These are phyloP conservation scores for Glycine soja DNA, from an alignment of 306 rosid genomes.

Conservation along the genomic window DNA sequence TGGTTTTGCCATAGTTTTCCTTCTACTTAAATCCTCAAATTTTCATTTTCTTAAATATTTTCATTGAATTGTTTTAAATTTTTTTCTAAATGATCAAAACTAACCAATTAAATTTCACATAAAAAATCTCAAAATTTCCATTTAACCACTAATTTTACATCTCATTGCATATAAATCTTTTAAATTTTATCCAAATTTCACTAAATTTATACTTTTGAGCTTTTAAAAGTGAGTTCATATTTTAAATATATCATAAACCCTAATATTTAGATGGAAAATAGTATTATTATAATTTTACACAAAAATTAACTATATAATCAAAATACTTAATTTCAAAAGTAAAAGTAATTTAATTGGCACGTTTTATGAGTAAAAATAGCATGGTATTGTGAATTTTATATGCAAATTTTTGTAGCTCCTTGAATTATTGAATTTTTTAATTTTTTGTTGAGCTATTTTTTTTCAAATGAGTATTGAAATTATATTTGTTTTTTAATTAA, in stretches of 20 bases:
- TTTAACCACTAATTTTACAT: not conserved
- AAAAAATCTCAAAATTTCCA: not conserved
- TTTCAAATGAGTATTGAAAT: too few species aligned
- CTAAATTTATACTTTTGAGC: not conserved
- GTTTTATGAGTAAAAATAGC: too few species aligned
- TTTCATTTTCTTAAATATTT: not conserved
- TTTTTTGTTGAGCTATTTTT: too few species aligned
- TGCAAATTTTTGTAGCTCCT: too few species aligned
- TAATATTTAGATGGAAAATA: not conserved
- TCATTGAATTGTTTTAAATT: not conserved
- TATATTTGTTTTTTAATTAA: too few species aligned
- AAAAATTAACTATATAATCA: not conserved
- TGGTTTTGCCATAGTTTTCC: not conserved
- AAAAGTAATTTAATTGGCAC: not conserved
- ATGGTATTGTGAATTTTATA: too few species aligned
- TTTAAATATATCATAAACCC: not conserved
- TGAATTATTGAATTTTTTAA: too few species aligned
- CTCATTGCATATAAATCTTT: not conserved
- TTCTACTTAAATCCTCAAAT: not conserved
- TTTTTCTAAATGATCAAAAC: not conserved
- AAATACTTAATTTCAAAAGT: not conserved
- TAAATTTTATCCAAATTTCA: not conserved
- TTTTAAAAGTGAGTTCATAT: not conserved
- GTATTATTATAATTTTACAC: not conserved
- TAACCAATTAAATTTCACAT: not conserved